phyloP scores from a whole-genome alignment of 2,329 filamentous ascomycete species.

The Botrytis aclada region DNA sequence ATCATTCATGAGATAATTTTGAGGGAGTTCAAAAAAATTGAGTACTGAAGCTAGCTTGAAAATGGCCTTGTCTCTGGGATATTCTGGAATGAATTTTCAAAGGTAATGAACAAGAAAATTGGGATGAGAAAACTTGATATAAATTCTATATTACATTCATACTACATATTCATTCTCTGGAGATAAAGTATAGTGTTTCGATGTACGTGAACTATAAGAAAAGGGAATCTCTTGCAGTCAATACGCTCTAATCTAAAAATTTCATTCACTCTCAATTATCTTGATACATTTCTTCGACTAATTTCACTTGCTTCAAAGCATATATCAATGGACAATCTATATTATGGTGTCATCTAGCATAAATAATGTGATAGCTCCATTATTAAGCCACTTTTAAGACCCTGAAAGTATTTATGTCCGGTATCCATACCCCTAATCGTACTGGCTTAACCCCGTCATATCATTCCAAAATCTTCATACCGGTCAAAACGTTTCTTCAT shows the following conservation, averaged over 20 bases:
- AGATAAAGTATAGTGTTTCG: neutral
- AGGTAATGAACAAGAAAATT: fast-evolving
- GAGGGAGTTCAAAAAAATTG: no score
- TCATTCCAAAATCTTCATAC: neutral
- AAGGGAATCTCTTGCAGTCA: no score
- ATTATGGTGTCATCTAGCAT: neutral
- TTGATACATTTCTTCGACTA: no score
- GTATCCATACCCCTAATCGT: fast-evolving
- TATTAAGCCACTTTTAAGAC: fast-evolving
- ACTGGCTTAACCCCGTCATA: fast-evolving
- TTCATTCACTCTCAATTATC: no score
- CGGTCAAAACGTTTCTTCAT: fast-evolving
- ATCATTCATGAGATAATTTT: no score
- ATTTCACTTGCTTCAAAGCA: neutral
- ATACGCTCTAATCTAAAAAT: no score
- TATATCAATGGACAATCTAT: neutral
- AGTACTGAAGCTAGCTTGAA: no score
- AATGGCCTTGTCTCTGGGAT: fast-evolving
- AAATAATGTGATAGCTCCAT: neutral
- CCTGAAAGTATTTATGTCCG: fast-evolving
- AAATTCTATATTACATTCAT: fast-evolving
- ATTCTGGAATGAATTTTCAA: fast-evolving
- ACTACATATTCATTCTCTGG: neutral
- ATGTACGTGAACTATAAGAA: neutral
- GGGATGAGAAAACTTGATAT: fast-evolving